Conservation (phyloP, 164 flowering plant species). For the grape (Vitis vinifera) region ASM3070453v1 NC_081821.1:17462001-17462500, state of each 20-base stretch:
- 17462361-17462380: constrained; percentile 1
- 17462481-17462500: constrained; percentile 3
- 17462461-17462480: neutral
- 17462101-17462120: constrained; percentile 45
- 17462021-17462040: constrained; percentile 33
- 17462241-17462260: constrained; percentile 6
- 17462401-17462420: constrained; percentile 8
- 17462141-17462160: constrained; percentile 54
- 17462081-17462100: constrained; percentile 49
- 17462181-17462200: constrained; percentile 20
- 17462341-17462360: neutral
- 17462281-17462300: constrained; percentile 4
- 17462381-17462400: constrained; percentile 5
- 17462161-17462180: constrained; percentile 15
- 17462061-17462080: constrained; percentile 45
- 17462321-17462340: constrained; percentile 6
- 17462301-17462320: constrained; percentile 7
- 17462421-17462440: neutral
- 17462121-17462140: constrained; percentile 82
- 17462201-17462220: constrained; percentile 13
- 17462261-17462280: constrained; percentile 10
- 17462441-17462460: constrained; percentile 1
- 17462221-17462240: constrained; percentile 1
- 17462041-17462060: constrained; percentile 63
- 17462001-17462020: constrained; percentile 29